phyloP scores from a whole-genome alignment of 768 basidiomycete genomes.

The Mycena vulgaris region DNA sequence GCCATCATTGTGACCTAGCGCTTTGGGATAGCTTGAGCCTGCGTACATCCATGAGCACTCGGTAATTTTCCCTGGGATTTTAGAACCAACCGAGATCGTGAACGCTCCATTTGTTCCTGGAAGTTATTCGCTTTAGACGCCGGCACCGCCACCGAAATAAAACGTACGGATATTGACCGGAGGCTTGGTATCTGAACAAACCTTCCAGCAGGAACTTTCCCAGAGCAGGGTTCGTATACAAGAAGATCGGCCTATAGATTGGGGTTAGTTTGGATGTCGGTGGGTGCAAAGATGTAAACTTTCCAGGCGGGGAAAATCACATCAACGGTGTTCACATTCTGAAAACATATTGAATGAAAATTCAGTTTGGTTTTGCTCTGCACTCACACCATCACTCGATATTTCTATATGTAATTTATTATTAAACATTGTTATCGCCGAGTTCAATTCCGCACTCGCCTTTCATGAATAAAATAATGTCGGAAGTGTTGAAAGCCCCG shows the following conservation, averaged over 20 bases:
- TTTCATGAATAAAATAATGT: constrained; percentile 72
- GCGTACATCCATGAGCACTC: not conserved
- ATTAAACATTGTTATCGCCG: too few species aligned
- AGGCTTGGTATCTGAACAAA: constrained; percentile 76
- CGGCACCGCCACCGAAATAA: not conserved
- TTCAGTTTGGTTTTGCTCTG: not conserved
- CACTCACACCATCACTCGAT: constrained; percentile 69
- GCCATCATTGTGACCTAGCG: constrained; percentile 65
- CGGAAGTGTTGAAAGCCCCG: constrained; percentile 65
- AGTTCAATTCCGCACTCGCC: constrained; percentile 48
- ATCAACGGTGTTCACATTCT: constrained; percentile 70
- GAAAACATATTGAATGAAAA: not conserved
- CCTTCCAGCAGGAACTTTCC: constrained; percentile 73
- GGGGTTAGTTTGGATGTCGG: too few species aligned
- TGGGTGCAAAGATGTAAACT: not conserved
- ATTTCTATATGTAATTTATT: constrained; percentile 70
- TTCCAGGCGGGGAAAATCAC: constrained; percentile 59
- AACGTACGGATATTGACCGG: constrained; percentile 68
- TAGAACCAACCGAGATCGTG: constrained; percentile 70
- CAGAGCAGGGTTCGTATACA: constrained; percentile 69
- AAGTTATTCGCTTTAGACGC: too few species aligned
- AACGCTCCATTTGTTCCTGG: constrained; percentile 68
- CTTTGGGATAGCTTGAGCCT: constrained; percentile 60
- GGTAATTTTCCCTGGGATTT: not conserved
- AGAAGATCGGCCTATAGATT: constrained; percentile 61